Evolutionary conservation across 2,329 filamentous ascomycete genomes (phyloP), one percentile per base, ranked within the genome.

Genomic region (Talaromyces islandicus): DNA sequence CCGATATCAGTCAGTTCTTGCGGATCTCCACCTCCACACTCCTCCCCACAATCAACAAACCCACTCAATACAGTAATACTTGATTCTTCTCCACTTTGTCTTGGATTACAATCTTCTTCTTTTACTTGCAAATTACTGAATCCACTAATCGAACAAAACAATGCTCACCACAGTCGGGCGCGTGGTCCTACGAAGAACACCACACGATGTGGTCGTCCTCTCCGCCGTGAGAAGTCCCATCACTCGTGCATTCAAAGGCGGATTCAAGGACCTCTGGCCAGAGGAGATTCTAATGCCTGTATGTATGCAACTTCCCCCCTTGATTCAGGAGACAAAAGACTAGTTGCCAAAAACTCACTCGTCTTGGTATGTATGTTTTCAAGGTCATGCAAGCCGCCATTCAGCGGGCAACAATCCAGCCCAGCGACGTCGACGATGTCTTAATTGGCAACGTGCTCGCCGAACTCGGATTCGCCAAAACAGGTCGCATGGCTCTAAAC

Each of bases 121-220:
- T 9, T n/a, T n/a, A 7, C 14, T 6, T n/a, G 3, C 35, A 17
- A 38, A n/a, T 38, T 38, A 7, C 35, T n/a, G n/a, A 38, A 38
- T 7, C 12, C 43, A 24, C n/a, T n/a, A 46, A 12, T 5, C 2
- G 11, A 11, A 24, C 19, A 21, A 11, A 46, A 46, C 7, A 46
- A 62, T 62, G 60, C 46, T 62, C 29, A 52, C 54, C 54, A 60
- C 54, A 50, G 48, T 59, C 38, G 50, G 57, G 12, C 58, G 60
- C 29, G 60, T 60, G 30, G 54, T 62, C 54, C 59, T 62, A 5
- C 54, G 58, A 24, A 91, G 96, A 81, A 92, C 94, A 74, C 85
- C 91, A 67, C 91, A 97, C 75, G 92, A 97, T 80, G 83, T 97
- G 59, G 92, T 97, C 75, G 94, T 97, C 72, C 96, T 93, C 10